These are phyloP conservation scores for Fomitopsis palustris DNA, from an alignment of 1,284 basidiomycete genomes.

Conservation along the genomic window DNA sequence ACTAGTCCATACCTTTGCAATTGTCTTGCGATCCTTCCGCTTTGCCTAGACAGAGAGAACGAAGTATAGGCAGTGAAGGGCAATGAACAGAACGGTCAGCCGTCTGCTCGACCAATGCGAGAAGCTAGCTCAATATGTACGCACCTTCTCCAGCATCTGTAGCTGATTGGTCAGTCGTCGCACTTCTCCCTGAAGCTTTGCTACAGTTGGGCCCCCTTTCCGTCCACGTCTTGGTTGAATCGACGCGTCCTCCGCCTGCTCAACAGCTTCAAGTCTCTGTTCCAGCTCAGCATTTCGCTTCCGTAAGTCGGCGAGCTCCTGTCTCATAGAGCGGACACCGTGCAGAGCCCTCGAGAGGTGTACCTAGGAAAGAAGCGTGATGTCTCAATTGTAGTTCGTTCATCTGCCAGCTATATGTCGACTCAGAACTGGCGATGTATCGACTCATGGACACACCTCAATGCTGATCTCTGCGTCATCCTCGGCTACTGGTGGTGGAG, in stretches of 20 bases:
- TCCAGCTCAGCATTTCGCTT: slow-evolving; percentile 24
- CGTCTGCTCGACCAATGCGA: neutral
- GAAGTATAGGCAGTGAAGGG: neutral
- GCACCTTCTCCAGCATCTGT: slow-evolving; percentile 24
- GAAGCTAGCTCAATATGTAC: slow-evolving; percentile 5
- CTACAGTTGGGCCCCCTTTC: slow-evolving; percentile 14
- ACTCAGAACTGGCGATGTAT: neutral
- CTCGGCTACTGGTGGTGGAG: no score
- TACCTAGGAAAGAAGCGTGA: slow-evolving; percentile 11
- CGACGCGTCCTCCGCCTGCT: slow-evolving; percentile 21
- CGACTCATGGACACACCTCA: neutral
- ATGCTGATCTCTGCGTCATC: neutral
- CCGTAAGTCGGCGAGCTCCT: slow-evolving; percentile 18
- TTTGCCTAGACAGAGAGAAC: slow-evolving; percentile 16
- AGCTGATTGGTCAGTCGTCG: slow-evolving; percentile 23
- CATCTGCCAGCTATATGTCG: neutral
- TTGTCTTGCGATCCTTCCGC: slow-evolving; percentile 27
- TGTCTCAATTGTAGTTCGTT: neutral
- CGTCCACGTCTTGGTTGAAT: slow-evolving; percentile 25
- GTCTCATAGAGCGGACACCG: slow-evolving; percentile 17
- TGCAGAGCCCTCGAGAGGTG: slow-evolving; percentile 22
- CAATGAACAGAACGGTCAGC: neutral
- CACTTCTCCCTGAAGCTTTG: slow-evolving; percentile 22
- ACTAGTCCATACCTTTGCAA: slow-evolving; percentile 27
- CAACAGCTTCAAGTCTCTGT: slow-evolving; percentile 23